These are phyloP conservation scores for Coelastrella sp. DNA, from an alignment of 139 green algal species.

Conservation along the genomic window DNA sequence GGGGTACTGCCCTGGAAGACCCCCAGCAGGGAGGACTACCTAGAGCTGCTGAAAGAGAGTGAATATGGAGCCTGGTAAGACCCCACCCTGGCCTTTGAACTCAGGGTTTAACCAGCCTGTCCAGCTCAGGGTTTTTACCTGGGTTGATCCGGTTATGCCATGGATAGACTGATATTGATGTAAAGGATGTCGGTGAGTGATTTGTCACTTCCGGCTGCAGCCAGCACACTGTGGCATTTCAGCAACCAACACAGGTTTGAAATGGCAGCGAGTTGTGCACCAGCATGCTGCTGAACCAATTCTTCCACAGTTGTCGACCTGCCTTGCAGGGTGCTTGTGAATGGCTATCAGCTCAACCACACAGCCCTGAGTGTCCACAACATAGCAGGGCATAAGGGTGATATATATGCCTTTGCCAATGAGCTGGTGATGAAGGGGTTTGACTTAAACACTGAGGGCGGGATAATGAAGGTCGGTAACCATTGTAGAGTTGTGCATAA, in stretches of 20 bases:
- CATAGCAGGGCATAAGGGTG: constrained; percentile 45
- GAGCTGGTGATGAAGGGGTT: constrained; percentile 69
- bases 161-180: no score
- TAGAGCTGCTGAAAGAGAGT: constrained; percentile 57
- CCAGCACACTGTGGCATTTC: no score
- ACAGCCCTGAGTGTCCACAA: constrained; percentile 84
- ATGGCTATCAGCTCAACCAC: constrained; percentile 91
- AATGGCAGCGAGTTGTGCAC: no score
- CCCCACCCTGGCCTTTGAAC: background rate
- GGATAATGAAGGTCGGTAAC: constrained; percentile 66
- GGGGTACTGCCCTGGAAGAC: constrained; percentile 52
- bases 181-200: no score
- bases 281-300: no score
- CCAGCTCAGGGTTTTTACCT: no score
- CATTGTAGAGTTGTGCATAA: background rate
- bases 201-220: no score
- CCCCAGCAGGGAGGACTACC: constrained; percentile 56
- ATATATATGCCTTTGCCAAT: constrained; percentile 67
- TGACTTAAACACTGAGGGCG: constrained; percentile 73
- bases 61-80: constrained; percentile 66
- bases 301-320: no score
- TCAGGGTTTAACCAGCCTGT: no score
- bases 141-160: background rate
- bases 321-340: constrained; percentile 77
- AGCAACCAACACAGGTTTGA: no score